Conservation (phyloP, 805 yeast species). For the Cyberlindnera americana region DNA sequence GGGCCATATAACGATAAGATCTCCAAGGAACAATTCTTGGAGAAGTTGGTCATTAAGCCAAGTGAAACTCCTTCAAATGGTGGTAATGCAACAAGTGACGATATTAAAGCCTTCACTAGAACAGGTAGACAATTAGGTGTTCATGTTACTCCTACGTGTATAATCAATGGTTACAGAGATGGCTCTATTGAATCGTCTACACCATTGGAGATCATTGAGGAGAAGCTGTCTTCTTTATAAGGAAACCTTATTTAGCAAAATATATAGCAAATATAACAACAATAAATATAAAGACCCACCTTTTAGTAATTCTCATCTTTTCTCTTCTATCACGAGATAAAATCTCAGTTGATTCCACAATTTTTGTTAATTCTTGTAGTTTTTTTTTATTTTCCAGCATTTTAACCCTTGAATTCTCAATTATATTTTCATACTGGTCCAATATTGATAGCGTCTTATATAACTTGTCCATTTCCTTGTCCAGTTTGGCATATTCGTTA, state of each 20-base stretch:
- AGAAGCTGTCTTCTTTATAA: too few relatives aligned
- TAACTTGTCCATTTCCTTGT: slow-evolving; percentile 10
- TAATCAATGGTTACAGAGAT: slow-evolving; percentile 63
- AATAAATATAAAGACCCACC: slow-evolving; percentile 1
- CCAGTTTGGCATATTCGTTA: slow-evolving; percentile 7
- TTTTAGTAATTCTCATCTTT: slow-evolving; percentile 4
- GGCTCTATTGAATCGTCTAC: slow-evolving; percentile 60
- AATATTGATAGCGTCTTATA: slow-evolving; percentile 11
- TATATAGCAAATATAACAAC: background rate
- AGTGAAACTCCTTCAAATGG: slow-evolving; percentile 35
- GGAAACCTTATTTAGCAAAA: too few relatives aligned
- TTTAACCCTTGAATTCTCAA: slow-evolving; percentile 10
- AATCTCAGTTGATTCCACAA: slow-evolving; percentile 15
- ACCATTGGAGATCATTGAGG: slow-evolving; percentile 37
- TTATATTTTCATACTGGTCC: slow-evolving; percentile 11
- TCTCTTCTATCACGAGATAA: slow-evolving; percentile 5
- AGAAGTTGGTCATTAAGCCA: slow-evolving; percentile 26
- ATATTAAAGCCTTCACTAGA: slow-evolving; percentile 69
- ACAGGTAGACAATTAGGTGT: slow-evolving; percentile 73
- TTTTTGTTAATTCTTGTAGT: slow-evolving; percentile 10
- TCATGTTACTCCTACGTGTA: slow-evolving; percentile 82
- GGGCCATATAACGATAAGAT: slow-evolving; percentile 34
- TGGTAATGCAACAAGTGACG: slow-evolving; percentile 58
- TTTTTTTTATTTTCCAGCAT: slow-evolving; percentile 14
- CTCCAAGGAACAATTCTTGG: slow-evolving; percentile 30